Base-by-base conservation (phyloP, 106 monocot species). In the Agapanthus africanus region DNA sequence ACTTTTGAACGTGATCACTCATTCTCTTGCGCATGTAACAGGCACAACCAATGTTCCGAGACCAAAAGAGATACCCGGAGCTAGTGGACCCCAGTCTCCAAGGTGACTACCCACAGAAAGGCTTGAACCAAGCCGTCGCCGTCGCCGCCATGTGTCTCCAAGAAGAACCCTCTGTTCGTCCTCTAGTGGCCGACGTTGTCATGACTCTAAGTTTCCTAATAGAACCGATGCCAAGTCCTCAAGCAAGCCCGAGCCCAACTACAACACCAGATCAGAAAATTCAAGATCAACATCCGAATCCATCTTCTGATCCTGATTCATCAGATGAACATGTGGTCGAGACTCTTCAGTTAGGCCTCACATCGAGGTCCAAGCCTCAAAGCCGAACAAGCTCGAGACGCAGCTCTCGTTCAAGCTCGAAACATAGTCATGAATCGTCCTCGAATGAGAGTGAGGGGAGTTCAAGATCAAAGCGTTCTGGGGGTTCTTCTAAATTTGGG, bases 71-170 rank as follows among this genome's bases (percentile, higher is more conserved):
- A 36, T 94, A 78, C 51, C 85, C 73, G 6, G 90, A 91, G 73
- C 77, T 94, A 7, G 82, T 81, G 1, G 94, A 94, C 64, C 94
- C 85, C 7, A 74, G 72, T 28, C 80, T 94, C 30, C 26, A 69
- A 22, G 72, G 70, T 4, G 71, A 79, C 11, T 94, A 77, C 54
- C 85, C 90, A 13, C 21, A 59, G 14, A 83, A 76, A 56, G 74
- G 35, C 26, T 52, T 94, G 70, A 94, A 88, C 59, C 94, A 94
- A 50, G 94, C 79, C 35, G 83, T 94, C 6, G 90, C 77, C 0
- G 70, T 94, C 21, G 85, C 87, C 1, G 90, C 90, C 33, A 94
- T 94, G 94, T 94, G 94, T 41, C 85, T 94, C 9, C 90, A 94
- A 68, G 94, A 94, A 59, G 94, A 94, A 67, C 74, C 90, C 11